phyloP scores from a whole-genome alignment of 768 basidiomycete genomes.

The Leccinum imitatum region DNA sequence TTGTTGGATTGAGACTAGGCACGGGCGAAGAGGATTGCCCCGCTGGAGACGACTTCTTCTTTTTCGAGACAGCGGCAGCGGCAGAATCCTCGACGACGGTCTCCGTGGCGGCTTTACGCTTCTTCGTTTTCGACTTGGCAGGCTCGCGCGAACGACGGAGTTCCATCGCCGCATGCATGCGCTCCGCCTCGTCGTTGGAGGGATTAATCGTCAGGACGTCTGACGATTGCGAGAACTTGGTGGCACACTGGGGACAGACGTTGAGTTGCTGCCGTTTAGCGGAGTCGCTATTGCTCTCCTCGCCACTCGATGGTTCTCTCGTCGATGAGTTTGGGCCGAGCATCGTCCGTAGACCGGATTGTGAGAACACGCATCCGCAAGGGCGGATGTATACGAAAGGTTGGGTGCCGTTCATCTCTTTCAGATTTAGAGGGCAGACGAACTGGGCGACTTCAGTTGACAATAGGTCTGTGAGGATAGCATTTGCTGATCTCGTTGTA shows the following conservation, averaged over 20 bases:
- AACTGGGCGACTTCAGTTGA: conserved; percentile 62
- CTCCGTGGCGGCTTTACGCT: conserved; percentile 57
- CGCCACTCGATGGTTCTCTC: conserved; percentile 22
- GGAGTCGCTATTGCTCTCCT: conserved; percentile 28
- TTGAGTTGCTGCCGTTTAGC: conserved; percentile 40
- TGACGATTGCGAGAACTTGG: conserved; percentile 56
- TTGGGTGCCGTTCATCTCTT: conserved; percentile 90
- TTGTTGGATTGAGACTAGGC: conserved; percentile 43
- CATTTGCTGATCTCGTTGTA: conserved; percentile 66
- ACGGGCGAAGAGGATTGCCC: conserved; percentile 25
- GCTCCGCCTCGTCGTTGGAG: conserved; percentile 57
- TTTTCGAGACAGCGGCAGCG: conserved; percentile 42
- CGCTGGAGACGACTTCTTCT: conserved; percentile 30
- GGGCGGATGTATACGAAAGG: conserved; percentile 85
- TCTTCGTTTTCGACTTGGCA: conserved; percentile 49
- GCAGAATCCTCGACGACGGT: conserved; percentile 18
- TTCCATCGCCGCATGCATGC: conserved; percentile 56
- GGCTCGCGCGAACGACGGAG: conserved; percentile 56
- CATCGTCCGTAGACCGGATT: conserved; percentile 71
- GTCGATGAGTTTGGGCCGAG: conserved; percentile 29
- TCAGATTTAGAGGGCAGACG: conserved; percentile 87
- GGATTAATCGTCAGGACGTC: conserved; percentile 74
- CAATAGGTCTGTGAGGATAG: conserved; percentile 33
- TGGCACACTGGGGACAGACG: conserved; percentile 76
- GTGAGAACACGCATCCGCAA: conserved; percentile 92